A percentile compares a stretch with the other conserved stretches of the same genome.
These are phyloP conservation scores for Exophiala alcalophila DNA, from an alignment of 2,329 filamentous ascomycete genomes.

Conservation along the genomic window DNA sequence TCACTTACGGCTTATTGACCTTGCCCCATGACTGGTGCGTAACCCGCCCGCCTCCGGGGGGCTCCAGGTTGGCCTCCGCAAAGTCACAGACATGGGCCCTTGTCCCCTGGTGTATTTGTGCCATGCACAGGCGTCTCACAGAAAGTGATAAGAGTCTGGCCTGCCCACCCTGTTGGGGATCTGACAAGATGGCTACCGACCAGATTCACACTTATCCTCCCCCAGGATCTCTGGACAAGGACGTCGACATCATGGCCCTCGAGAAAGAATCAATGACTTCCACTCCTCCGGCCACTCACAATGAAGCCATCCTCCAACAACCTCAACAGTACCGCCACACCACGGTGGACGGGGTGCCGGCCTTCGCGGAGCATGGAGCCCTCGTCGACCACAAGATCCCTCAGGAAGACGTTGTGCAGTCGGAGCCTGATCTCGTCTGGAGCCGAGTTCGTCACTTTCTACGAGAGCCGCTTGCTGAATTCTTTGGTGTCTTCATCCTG, in stretches of 20 bases:
- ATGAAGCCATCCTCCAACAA: conserved; percentile 13
- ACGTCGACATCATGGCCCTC: conserved; percentile 19
- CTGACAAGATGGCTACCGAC: conserved; percentile 12
- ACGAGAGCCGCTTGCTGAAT: conserved; percentile 63
- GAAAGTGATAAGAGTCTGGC: conserved; percentile 15
- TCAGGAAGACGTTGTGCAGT: conserved; percentile 31
- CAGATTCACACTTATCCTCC: conserved; percentile 8
- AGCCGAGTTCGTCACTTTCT: conserved; percentile 50
- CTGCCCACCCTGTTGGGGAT: conserved; percentile 1
- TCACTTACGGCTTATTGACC: no score
- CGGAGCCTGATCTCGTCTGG: conserved; percentile 47
- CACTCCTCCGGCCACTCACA: conserved; percentile 22
- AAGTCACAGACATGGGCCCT: no score
- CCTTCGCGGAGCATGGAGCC: conserved; percentile 34
- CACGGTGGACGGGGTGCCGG: conserved; percentile 14
- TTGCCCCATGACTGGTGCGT: conserved; percentile 14
- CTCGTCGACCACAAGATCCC: conserved; percentile 36
- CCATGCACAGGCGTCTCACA: not conserved
- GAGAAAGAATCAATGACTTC: conserved; percentile 23
- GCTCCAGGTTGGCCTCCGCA: no score
- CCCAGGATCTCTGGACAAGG: conserved; percentile 1
- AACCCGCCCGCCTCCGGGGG: conserved; percentile 18
- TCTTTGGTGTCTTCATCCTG: conserved; percentile 65
- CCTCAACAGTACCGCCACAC: conserved; percentile 20
- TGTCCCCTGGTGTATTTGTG: not conserved